phyloP scores from a whole-genome alignment of 2,329 filamentous ascomycete species.

The Coniella lustricola region DNA sequence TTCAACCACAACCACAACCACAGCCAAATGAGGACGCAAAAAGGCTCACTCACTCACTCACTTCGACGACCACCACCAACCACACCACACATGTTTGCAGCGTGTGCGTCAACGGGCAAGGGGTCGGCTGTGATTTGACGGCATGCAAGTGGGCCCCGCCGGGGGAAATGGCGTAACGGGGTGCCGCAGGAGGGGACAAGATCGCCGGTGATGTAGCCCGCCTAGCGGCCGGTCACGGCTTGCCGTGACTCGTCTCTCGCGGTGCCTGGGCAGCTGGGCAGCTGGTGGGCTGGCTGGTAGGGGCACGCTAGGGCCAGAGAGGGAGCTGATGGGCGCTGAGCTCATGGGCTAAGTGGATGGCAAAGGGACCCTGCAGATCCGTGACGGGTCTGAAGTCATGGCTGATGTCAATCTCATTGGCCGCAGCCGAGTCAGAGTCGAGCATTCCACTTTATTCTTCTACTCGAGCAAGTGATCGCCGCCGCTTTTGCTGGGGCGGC shows the following conservation, averaged over 20 bases:
- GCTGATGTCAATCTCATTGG: constrained; percentile 14
- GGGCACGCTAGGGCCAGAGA: constrained; percentile 8
- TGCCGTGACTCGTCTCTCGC: no score
- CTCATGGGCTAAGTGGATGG: background rate
- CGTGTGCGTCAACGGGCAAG: background rate
- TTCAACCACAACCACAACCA: no score
- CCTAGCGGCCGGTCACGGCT: constrained; percentile 4
- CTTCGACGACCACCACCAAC: no score
- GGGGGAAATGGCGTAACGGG: constrained; percentile 18
- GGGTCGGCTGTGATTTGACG: background rate
- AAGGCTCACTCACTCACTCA: no score
- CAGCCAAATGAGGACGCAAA: no score
- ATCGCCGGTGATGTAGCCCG: constrained; percentile 16
- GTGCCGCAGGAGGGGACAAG: constrained; percentile 3
- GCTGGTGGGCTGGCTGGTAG: no score
- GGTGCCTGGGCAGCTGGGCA: no score
- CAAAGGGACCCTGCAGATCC: constrained; percentile 22
- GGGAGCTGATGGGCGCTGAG: constrained; percentile 13
- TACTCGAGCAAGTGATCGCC: background rate
- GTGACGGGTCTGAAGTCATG: constrained; percentile 16
- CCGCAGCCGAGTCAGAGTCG: background rate
- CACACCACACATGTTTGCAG: no score
- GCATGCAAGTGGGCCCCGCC: background rate
- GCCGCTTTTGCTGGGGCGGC: no score
- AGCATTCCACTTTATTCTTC: background rate